phyloP scores from a whole-genome alignment of 2,329 filamentous ascomycete species.

The Ceratocystis papillata region DNA sequence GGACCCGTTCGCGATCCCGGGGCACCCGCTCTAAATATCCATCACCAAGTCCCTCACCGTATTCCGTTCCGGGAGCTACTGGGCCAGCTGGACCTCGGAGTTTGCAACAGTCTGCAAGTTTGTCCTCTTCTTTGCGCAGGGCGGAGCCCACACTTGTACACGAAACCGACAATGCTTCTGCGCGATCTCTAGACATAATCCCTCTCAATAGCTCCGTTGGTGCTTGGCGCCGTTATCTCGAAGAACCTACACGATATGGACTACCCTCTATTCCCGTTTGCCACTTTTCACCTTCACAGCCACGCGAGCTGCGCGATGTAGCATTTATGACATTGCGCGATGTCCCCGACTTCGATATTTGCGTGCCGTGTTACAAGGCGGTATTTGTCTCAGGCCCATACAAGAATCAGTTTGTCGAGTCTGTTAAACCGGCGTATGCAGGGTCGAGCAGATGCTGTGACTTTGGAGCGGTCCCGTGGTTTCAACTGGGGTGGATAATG shows the following conservation, averaged over 20 bases:
- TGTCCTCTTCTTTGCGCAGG: conserved; percentile 15
- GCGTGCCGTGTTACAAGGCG: conserved; percentile 63
- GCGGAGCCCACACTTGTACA: conserved; percentile 11
- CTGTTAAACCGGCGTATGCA: conserved; percentile 34
- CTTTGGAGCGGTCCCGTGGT: conserved; percentile 68
- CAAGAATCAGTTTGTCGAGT: conserved; percentile 51
- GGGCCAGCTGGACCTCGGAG: conserved; percentile 26
- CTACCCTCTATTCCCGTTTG: conserved; percentile 42
- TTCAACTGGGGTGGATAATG: conserved; percentile 72
- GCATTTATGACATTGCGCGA: conserved; percentile 65
- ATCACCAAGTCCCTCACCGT: conserved; percentile 9
- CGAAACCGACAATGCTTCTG: background rate
- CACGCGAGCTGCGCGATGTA: conserved; percentile 55
- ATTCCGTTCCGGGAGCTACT: conserved; percentile 9
- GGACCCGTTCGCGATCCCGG: conserved; percentile 17
- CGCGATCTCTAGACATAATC: conserved; percentile 12
- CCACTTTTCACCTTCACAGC: conserved; percentile 44
- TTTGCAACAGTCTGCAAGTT: conserved; percentile 25
- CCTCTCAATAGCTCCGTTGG: conserved; percentile 27
- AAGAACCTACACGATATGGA: conserved; percentile 39
- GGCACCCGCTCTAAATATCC: conserved; percentile 20
- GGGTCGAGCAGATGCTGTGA: conserved; percentile 51
- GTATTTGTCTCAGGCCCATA: conserved; percentile 61
- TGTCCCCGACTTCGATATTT: conserved; percentile 65
- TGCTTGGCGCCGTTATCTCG: conserved; percentile 44